A percentile compares a stretch with the other conserved stretches of the same genome.
These are phyloP conservation scores for Trichophyton rubrum DNA, from an alignment of 2,329 filamentous ascomycete genomes.

Conservation along the genomic window DNA sequence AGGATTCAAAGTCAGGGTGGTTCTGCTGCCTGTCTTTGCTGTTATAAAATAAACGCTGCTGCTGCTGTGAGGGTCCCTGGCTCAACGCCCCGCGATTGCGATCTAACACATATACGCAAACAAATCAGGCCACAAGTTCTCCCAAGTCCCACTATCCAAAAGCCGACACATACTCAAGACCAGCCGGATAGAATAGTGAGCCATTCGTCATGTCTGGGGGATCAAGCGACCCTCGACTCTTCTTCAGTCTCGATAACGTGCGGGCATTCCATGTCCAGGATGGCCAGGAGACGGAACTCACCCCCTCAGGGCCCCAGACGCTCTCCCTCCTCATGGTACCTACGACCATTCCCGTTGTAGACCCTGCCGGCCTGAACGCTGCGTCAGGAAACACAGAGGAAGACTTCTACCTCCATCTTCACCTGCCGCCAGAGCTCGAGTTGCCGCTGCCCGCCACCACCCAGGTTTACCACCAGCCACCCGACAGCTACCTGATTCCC, in stretches of 20 bases:
- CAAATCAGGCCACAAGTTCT: too few species aligned
- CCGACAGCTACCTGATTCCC: constrained; percentile 83
- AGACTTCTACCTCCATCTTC: constrained; percentile 93
- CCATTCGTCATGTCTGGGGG: constrained; percentile 8
- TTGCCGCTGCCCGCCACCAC: constrained; percentile 87
- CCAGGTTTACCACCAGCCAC: constrained; percentile 93
- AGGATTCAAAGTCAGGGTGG: not conserved
- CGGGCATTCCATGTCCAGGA: constrained; percentile 82
- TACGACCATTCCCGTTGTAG: constrained; percentile 59
- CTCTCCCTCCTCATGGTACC: constrained; percentile 93
- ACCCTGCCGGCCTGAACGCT: constrained; percentile 44
- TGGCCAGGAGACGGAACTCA: constrained; percentile 72
- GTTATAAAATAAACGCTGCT: not conserved
- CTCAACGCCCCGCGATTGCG: too few species aligned
- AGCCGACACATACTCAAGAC: not conserved
- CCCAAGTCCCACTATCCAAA: not conserved
- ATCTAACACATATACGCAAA: too few species aligned
- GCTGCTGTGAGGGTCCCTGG: too few species aligned
- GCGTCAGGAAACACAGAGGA: constrained; percentile 52
- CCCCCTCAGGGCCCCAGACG: constrained; percentile 74
- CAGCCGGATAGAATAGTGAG: not conserved
- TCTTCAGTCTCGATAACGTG: constrained; percentile 58
- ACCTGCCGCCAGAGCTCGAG: constrained; percentile 87
- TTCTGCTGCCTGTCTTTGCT: not conserved
- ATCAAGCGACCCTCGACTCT: constrained; percentile 26